Evolutionary conservation across 805 yeast species (phyloP).

Genomic region (Sugiyamaella valdiviana): DNA sequence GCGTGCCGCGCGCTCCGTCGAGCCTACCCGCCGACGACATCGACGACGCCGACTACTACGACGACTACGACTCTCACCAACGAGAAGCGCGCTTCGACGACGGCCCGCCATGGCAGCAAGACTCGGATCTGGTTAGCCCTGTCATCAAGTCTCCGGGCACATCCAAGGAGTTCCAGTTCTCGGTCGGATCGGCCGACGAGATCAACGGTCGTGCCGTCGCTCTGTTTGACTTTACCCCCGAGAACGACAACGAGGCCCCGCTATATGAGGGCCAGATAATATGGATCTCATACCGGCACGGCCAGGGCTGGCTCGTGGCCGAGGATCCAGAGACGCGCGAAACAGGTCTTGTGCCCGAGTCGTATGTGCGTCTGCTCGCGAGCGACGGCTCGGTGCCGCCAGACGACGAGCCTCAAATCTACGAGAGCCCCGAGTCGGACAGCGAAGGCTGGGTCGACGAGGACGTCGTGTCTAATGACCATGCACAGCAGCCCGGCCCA

Average conservation of each 20-base stretch:
- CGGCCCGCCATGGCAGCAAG: slow-evolving; percentile 36
- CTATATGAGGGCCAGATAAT: slow-evolving; percentile 75
- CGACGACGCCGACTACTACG: slow-evolving; percentile 21
- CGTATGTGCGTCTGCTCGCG: slow-evolving; percentile 56
- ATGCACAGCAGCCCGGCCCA: neutral
- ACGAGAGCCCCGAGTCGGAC: slow-evolving; percentile 21
- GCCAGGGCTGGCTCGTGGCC: slow-evolving; percentile 98
- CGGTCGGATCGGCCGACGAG: slow-evolving; percentile 27
- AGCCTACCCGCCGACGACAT: slow-evolving; percentile 8
- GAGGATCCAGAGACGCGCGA: slow-evolving; percentile 65
- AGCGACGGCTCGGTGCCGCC: neutral
- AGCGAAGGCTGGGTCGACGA: slow-evolving; percentile 30
- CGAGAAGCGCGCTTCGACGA: slow-evolving; percentile 22
- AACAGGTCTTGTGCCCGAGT: slow-evolving; percentile 93
- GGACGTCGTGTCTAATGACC: slow-evolving; percentile 7
- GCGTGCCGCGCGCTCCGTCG: slow-evolving; percentile 35
- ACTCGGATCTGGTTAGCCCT: slow-evolving; percentile 29
- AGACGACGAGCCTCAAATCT: slow-evolving; percentile 12
- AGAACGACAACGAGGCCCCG: slow-evolving; percentile 85
- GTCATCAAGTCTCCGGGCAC: slow-evolving; percentile 18
- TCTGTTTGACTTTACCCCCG: slow-evolving; percentile 82
- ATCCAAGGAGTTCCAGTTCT: slow-evolving; percentile 22
- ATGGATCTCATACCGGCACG: slow-evolving; percentile 84
- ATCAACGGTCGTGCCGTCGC: slow-evolving; percentile 63
- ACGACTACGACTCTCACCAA: slow-evolving; percentile 13